Evolutionary conservation across 345 rosid genomes (phyloP).

Genomic region (Cardamine occulta): DNA sequence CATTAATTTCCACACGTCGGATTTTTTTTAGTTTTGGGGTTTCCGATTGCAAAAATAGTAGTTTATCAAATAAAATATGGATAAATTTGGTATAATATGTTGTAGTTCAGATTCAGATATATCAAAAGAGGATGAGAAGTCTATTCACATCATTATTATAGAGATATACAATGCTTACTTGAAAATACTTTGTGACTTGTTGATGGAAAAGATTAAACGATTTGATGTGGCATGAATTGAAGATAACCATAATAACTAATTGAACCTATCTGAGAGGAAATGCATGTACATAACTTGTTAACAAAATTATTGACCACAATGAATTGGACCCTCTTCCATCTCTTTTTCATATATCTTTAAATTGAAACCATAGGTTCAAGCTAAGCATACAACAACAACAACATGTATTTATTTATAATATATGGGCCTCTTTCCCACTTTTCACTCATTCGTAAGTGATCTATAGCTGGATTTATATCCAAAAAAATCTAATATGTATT

Average conservation of each 20-base stretch:
- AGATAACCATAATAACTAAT: conserved; percentile 7
- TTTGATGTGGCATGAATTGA: conserved; percentile 42
- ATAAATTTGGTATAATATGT: background rate
- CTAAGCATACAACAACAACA: conserved; percentile 46
- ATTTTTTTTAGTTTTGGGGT: background rate
- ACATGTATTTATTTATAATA: conserved; percentile 37
- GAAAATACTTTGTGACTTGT: conserved; percentile 4
- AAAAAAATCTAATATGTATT: background rate
- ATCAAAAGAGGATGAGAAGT: background rate
- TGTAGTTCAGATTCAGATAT: background rate
- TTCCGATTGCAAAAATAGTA: background rate
- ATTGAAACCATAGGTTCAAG: conserved; percentile 59
- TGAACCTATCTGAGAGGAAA: background rate
- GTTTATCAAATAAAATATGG: background rate
- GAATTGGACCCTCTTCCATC: conserved; percentile 43
- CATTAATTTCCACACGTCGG: conserved; percentile 10
- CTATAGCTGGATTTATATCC: conserved; percentile 30
- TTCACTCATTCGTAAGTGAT: conserved; percentile 36
- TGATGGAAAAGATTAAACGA: conserved; percentile 15
- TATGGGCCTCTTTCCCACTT: conserved; percentile 38
- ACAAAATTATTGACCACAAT: conserved; percentile 42
- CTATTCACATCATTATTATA: background rate
- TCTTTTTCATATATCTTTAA: conserved; percentile 58
- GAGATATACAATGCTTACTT: background rate
- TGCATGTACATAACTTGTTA: conserved; percentile 40